These are phyloP conservation scores for Toxicodendron radicans DNA, from an alignment of 345 rosid genomes.

Conservation along the genomic window DNA sequence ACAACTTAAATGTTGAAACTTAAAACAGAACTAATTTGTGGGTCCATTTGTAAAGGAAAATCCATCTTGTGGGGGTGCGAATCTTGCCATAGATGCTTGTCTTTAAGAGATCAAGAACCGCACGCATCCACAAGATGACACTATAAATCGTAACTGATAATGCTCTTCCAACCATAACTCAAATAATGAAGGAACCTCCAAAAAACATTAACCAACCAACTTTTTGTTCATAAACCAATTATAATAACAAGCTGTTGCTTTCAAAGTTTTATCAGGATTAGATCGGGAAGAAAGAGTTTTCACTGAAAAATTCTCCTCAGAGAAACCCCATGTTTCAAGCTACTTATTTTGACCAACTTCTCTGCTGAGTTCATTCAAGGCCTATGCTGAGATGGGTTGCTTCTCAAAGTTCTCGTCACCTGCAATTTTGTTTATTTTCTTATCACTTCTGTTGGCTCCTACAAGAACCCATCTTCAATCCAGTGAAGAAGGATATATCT, in stretches of 20 bases:
- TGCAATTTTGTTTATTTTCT: slow-evolving; percentile 22
- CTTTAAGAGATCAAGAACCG: not conserved
- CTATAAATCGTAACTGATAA: no score
- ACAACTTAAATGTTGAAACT: not conserved
- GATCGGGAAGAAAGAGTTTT: not conserved
- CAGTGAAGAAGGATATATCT: slow-evolving; percentile 44
- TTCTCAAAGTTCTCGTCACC: slow-evolving; percentile 19
- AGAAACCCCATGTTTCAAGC: not conserved
- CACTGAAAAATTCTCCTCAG: not conserved
- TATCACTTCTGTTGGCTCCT: slow-evolving; percentile 36
- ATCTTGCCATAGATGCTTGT: not conserved
- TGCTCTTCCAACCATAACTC: not conserved
- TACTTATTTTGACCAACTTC: not conserved
- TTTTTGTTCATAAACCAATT: not conserved
- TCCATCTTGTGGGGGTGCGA: not conserved
- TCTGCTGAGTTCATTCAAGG: not conserved
- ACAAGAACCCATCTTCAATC: slow-evolving; percentile 40
- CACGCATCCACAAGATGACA: not conserved
- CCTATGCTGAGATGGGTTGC: slow-evolving; percentile 22
- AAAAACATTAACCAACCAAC: not conserved
- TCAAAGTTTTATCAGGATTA: not conserved
- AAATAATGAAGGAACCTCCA: slow-evolving; percentile 16
- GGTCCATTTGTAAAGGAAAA: not conserved
- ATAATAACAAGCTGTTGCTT: slow-evolving; percentile 1
- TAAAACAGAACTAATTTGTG: not conserved